Percentiles rank a stretch among this genome's conserved stretches.
Conservation (phyloP, 768 basidiomycete genomes). For the Phanerochaete carnosa region DNA sequence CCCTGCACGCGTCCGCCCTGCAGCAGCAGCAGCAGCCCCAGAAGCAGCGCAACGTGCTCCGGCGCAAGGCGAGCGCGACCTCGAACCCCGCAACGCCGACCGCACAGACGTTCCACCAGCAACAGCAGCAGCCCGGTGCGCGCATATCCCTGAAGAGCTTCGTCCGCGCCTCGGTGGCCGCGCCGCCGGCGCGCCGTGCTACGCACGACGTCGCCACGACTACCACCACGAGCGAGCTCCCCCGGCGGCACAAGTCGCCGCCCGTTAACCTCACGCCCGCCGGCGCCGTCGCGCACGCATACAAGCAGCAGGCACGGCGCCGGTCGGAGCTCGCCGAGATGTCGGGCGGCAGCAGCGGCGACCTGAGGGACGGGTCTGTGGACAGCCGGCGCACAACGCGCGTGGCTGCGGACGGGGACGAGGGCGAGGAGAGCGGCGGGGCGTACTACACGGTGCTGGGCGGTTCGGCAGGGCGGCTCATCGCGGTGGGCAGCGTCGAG, state of each 20-base stretch:
- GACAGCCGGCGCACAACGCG: background rate
- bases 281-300: constrained; percentile 42
- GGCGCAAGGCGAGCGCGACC: constrained; percentile 15
- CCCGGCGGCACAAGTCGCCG: background rate
- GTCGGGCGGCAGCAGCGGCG: constrained; percentile 13
- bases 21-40: background rate
- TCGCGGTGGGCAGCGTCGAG: constrained; percentile 41
- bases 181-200: background rate
- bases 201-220: constrained; percentile 3
- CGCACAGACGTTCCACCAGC: constrained; percentile 5
- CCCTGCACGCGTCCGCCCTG: background rate
- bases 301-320: constrained; percentile 41
- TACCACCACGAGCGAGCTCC: background rate
- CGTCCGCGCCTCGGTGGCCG: background rate
- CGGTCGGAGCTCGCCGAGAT: constrained; percentile 28
- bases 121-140: background rate
- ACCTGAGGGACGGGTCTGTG: background rate
- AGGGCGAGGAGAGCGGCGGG: constrained; percentile 22
- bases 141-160: background rate
- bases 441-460: constrained; percentile 63
- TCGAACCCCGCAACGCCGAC: constrained; percentile 20
- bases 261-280: constrained; percentile 39
- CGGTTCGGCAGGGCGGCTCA: constrained; percentile 38
- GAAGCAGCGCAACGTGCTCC: constrained; percentile 15
- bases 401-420: constrained; percentile 15